Evolutionary conservation across 2,329 filamentous ascomycete genomes (phyloP), one percentile per base, ranked within the genome.

Genomic region (Aspergillus novofumigatus): DNA sequence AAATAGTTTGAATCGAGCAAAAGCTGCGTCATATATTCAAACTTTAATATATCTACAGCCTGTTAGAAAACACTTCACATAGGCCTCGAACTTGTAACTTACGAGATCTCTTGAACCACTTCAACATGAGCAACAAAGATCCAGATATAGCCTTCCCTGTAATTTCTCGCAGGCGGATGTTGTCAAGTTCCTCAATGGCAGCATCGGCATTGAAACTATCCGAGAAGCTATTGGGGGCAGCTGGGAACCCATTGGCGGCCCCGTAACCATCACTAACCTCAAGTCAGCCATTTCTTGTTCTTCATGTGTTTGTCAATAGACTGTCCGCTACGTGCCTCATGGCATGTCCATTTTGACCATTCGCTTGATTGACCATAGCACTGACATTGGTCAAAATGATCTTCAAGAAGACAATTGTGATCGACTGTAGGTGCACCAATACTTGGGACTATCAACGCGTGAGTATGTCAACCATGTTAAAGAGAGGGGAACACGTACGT

Each of bases 21-120:
- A 2, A 99, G 83, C 69, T 99, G 94, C 0, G 92, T 93, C 68
- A 99, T 79, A 68, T 97, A 97, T 75, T 99, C 94, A 65, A 94
- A 97, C 71, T 97, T 96, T 62, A 99, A 79, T 28, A 97, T 84
- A 71, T 99, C 91, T 95, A 50, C 4, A 4, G 48, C 4, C 21
- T 14, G 49, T 67, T 56, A 70, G 59, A 63, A 42, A 23, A 26
- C 17, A 1, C 26, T 28, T 14, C 9, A 4, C 42, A 20, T 14
- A 23, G 28, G 14, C 14, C 26, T 28, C 20, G 32, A 32, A 14
- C 25, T 28, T 6, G 32, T 28, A 35, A 80, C 90, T 80, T 79
- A 95, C 91, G 94, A 57, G 92, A 97, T 54, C 96, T 80, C 72
- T 96, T 95, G 67, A 97, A 88, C 94, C 94, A 99, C 75, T 97